Evolutionary conservation across 108 stramenopile species (phyloP).

Genomic region (Nitzschia palea): DNA sequence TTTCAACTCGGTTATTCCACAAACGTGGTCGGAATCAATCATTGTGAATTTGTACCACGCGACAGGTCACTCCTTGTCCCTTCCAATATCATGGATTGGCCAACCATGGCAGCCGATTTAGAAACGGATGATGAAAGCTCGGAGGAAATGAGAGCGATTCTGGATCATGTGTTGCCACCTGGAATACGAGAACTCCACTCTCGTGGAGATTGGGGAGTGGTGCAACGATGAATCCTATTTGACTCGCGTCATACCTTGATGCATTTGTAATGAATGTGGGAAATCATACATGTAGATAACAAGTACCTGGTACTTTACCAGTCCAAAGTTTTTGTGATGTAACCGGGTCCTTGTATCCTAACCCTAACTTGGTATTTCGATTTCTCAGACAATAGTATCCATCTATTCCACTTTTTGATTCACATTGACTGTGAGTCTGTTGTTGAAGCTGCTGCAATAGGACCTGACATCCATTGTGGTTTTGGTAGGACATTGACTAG

Average conservation of each 20-base stretch:
- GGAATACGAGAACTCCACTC: not conserved
- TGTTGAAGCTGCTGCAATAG: conserved; percentile 49
- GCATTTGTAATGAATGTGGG: no score
- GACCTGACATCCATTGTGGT: conserved; percentile 50
- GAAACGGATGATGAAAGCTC: not conserved
- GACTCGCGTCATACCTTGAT: no score
- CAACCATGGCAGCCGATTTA: not conserved
- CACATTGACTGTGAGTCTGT: no score
- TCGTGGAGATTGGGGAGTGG: not conserved
- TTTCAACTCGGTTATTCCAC: not conserved
- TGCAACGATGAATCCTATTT: no score
- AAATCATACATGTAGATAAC: no score
- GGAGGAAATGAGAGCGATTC: not conserved
- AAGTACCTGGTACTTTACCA: no score
- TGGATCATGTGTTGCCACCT: not conserved
- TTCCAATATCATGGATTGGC: conserved; percentile 1
- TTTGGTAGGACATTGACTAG: conserved; percentile 62
- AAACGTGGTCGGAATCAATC: not conserved
- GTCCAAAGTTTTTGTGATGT: no score
- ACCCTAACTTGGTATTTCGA: no score
- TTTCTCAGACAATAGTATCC: no score
- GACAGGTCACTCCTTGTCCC: not conserved
- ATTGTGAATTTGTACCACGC: not conserved
- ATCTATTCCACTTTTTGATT: no score
- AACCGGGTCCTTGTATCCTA: no score